Base-by-base conservation (phyloP, 352 stramenopile species). In the Aphanomyces euteiches region DNA sequence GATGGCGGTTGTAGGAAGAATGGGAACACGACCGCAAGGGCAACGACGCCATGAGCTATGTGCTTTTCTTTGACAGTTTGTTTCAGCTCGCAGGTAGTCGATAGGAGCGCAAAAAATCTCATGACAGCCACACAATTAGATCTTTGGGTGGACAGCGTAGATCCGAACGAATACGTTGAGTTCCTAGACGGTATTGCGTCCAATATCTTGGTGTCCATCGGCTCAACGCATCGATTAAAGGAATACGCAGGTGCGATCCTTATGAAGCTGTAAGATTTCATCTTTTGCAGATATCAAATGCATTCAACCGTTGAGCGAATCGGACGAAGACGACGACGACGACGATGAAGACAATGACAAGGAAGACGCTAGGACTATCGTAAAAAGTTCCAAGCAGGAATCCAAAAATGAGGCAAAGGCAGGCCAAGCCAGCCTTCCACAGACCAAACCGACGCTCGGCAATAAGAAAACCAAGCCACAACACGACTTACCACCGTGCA, bases 141-240 rank as follows among this genome's bases (percentile, higher is more conserved):
- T 61, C 17, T 70, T 38, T 70, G 64, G 64, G 64, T 70, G 40
- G 64, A 70, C 5, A 70, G 64, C n/a, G n/a, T 70, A 3, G 64
- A 70, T 19, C 36, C 43, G 0, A 15, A 38, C 7, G 64, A 70
- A 28, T 70, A 70, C 54, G 53, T 70, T 7, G 45, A 8, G 1
- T 70, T 70, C 34, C 47, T 70, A 8, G 47, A 70, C 8, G 10
- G 40, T 19, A 70, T 70, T 63, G 40, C 50, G 6, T 8, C 40
- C 48, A 70, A 61, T 40, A 43, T 70, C 5, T 59, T 70, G 4
- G 15, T 70, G 0, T 21, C 36, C 39, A 21, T 3, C 8, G 36
- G 15, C 37, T 19, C n/a, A 10, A n/a, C n/a, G 8, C 50, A 37
- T 13, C 54, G 54, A 6, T 37, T 61, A 28, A 39, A 41, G 34